Conservation (phyloP, 2,329 filamentous ascomycete genomes). For the Magnaporthiopsis rhizophila region DNA sequence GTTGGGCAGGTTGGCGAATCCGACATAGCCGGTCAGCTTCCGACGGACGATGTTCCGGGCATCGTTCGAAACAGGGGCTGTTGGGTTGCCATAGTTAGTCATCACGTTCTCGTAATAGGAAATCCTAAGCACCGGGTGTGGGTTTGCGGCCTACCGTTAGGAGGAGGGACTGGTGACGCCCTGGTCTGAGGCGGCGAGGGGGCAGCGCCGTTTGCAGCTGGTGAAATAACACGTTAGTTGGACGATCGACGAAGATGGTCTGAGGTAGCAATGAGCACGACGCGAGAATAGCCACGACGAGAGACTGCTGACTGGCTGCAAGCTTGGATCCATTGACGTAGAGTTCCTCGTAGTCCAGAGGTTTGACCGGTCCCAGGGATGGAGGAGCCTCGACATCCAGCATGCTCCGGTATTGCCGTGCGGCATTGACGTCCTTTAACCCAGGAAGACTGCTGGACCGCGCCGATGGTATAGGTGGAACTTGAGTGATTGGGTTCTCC, state of each 20-base stretch:
- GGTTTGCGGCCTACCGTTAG: constrained; percentile 30
- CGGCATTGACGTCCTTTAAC: constrained; percentile 24
- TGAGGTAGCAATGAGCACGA: background rate
- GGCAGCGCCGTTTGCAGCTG: constrained; percentile 34
- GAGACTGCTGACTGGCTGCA: constrained; percentile 28
- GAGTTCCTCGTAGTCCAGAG: constrained; percentile 40
- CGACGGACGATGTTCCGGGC: constrained; percentile 94
- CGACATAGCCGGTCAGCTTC: constrained; percentile 97
- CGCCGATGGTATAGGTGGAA: constrained; percentile 19
- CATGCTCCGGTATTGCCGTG: constrained; percentile 42
- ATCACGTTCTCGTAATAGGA: background rate
- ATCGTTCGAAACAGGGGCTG: constrained; percentile 49
- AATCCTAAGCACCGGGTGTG: constrained; percentile 12
- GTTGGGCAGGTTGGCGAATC: constrained; percentile 97
- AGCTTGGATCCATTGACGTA: constrained; percentile 24
- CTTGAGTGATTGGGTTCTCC: constrained; percentile 13
- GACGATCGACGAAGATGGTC: background rate
- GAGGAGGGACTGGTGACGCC: constrained; percentile 30
- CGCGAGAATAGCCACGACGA: constrained; percentile 16
- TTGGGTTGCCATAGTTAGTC: background rate
- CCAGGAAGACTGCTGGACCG: constrained; percentile 27
- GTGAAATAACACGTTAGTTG: constrained; percentile 12
- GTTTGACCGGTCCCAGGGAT: constrained; percentile 32
- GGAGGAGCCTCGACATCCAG: constrained; percentile 42
- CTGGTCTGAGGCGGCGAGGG: constrained; percentile 31